These are phyloP conservation scores for Leptographium flavum DNA, from an alignment of 2,329 filamentous ascomycete genomes.

Conservation along the genomic window DNA sequence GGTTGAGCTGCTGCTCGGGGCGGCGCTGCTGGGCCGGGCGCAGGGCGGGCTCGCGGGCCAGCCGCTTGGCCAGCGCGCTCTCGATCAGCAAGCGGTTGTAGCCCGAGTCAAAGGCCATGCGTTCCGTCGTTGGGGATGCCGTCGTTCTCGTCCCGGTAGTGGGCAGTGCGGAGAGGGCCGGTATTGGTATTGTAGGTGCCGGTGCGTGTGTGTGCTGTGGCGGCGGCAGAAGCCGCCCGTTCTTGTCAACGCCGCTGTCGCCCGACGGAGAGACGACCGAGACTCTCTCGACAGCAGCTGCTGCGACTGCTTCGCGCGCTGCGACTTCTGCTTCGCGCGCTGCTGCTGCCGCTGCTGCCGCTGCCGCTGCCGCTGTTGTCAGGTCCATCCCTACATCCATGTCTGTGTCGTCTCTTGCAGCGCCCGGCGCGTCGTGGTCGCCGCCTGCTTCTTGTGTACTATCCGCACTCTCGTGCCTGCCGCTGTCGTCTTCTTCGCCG, in stretches of 20 bases:
- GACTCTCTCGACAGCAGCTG: background rate
- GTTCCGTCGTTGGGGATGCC: conserved; percentile 14
- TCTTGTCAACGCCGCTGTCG: background rate
- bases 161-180: too few relatives aligned
- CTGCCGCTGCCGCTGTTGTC: conserved; percentile 4
- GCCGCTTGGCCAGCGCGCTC: conserved; percentile 38
- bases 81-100: conserved; percentile 33
- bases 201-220: too few relatives aligned
- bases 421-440: background rate
- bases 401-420: conserved; percentile 1
- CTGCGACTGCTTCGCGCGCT: background rate
- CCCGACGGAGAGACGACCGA: too few relatives aligned
- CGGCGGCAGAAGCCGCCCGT: too few relatives aligned
- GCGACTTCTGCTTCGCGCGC: background rate
- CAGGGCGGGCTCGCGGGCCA: conserved; percentile 33
- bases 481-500: background rate
- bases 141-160: too few relatives aligned
- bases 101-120: conserved; percentile 31
- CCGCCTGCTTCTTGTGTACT: background rate
- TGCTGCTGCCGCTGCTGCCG: conserved; percentile 4
- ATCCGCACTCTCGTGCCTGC: background rate
- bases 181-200: too few relatives aligned
- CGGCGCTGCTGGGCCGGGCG: conserved; percentile 38
- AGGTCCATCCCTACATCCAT: conserved; percentile 3
- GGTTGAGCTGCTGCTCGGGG: conserved; percentile 38